A percentile compares a stretch with the other conserved stretches of the same genome.
Evolutionary conservation across 2,329 filamentous ascomycete genomes (phyloP).

Genomic region (Chrysoporthe puriensis): DNA sequence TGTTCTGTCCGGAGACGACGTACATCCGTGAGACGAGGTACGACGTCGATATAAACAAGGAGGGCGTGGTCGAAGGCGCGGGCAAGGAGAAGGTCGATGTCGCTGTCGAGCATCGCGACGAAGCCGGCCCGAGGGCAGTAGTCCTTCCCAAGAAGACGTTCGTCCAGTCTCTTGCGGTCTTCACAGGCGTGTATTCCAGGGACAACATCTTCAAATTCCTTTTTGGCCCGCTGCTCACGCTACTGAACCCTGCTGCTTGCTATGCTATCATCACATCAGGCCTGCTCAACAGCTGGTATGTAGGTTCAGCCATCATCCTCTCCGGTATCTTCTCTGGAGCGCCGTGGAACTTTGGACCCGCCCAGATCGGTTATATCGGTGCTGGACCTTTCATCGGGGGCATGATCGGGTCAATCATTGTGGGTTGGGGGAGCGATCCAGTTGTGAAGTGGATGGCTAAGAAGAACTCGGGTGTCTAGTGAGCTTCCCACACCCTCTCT

Average conservation of each 20-base stretch:
- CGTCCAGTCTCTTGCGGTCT: constrained; percentile 1
- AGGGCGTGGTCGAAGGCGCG: neutral
- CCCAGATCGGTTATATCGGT: constrained; percentile 44
- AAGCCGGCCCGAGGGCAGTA: neutral
- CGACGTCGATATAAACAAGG: constrained; percentile 1
- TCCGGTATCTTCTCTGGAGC: constrained; percentile 45
- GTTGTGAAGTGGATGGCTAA: constrained; percentile 43
- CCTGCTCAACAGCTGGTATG: constrained; percentile 41
- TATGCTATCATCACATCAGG: constrained; percentile 44
- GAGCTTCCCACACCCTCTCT: too few relatives aligned
- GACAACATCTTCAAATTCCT: constrained; percentile 15
- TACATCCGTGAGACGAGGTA: constrained; percentile 36
- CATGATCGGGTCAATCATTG: constrained; percentile 37
- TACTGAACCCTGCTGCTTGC: constrained; percentile 43
- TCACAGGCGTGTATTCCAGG: constrained; percentile 11
- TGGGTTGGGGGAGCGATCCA: constrained; percentile 39
- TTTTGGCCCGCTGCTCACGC: constrained; percentile 41
- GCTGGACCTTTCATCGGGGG: constrained; percentile 45
- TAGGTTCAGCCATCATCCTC: constrained; percentile 44
- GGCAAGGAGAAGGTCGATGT: neutral
- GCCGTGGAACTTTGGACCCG: constrained; percentile 41
- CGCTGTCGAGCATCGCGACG: neutral
- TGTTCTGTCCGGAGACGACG: constrained; percentile 45
- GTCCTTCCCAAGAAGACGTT: constrained; percentile 11
- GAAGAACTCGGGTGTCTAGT: constrained; percentile 43